A percentile compares a stretch with the other conserved stretches of the same genome.
phyloP scores from a whole-genome alignment of 768 basidiomycete genomes.

The Hemileccinum impolitum region DNA sequence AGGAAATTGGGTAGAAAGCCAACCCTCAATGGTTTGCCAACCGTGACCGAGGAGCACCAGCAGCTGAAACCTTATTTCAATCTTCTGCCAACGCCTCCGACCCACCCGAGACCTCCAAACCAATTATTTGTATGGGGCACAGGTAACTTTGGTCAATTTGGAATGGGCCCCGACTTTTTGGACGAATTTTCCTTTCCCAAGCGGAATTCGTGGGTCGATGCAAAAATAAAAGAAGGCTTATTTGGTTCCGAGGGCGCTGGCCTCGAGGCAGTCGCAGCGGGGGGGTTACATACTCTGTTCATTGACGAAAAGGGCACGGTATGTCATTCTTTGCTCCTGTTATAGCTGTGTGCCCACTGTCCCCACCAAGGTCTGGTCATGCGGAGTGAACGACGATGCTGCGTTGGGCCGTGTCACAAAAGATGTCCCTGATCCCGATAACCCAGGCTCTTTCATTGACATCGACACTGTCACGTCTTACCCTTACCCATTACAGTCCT shows the following conservation, averaged over 20 bases:
- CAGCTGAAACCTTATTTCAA: constrained; percentile 61
- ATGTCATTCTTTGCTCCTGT: constrained; percentile 33
- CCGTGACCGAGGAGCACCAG: constrained; percentile 32
- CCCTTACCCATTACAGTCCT: constrained; percentile 63
- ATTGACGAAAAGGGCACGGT: constrained; percentile 90
- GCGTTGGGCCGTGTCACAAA: constrained; percentile 79
- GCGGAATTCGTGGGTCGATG: constrained; percentile 72
- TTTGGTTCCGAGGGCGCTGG: constrained; percentile 75
- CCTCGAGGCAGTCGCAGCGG: constrained; percentile 76
- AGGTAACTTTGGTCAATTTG: constrained; percentile 95
- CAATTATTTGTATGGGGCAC: constrained; percentile 86
- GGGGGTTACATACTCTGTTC: constrained; percentile 87
- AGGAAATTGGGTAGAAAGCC: constrained; percentile 31
- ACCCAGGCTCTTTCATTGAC: constrained; percentile 55
- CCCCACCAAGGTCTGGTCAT: constrained; percentile 71
- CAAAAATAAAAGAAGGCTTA: constrained; percentile 65
- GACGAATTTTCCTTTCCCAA: constrained; percentile 75
- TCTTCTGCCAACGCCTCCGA: constrained; percentile 56
- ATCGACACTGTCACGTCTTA: constrained; percentile 48
- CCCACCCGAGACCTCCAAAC: constrained; percentile 58
- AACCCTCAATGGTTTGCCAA: constrained; percentile 29
- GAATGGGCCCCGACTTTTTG: constrained; percentile 74
- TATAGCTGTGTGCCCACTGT: constrained; percentile 1
- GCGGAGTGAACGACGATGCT: constrained; percentile 85
- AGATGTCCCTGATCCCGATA: constrained; percentile 54